Base-by-base conservation (phyloP, 768 basidiomycete genomes). In the Pulveroboletus sp. region DNA sequence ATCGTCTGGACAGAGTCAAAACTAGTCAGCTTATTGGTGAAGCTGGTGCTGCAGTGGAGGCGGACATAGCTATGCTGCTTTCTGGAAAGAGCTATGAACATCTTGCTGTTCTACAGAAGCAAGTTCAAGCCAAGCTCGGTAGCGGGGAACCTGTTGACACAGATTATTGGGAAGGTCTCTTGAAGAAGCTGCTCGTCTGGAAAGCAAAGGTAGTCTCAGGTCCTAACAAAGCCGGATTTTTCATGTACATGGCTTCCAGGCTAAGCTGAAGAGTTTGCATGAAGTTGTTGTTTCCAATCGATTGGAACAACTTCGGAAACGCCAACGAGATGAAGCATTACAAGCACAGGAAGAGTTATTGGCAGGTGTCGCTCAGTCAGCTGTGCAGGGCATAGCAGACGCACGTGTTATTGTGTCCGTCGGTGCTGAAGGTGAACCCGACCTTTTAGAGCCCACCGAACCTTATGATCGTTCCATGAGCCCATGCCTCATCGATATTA, bases 281-380 rank as follows among this genome's bases (percentile, higher is more conserved):
- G 93, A 98, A 73, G 88, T 98, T 27, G 94, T 98, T 10, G 90
- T 99, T 46, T 85, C 90, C 49, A 99, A 99, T 65, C 82, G 96
- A 38, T 75, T 99, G 12, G 96, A 98, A 62, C 93, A 98, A 61
- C 81, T 99, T 44, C 89, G 96, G 47, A 93, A 93, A 67, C 81
- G 86, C 45, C 96, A 99, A 69, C 80, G 96, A 50, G 95, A 98
- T 60, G 96, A 98, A 67, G 96, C 96, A 3, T 67, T 94, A 42
- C 89, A 89, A 58, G 93, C 93, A 0, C 93, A 96, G 61, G 87
- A 93, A 66, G 95, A 99, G 63, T 73, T 89, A 39, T 75, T 89
- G 47, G 87, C 89, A 30, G 89, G 86, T 39, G 89, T 90, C 47
- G 83, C 78, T 33, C 80, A 75, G 46, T 75, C 78, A 26, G 83